Conservation (phyloP, 495 filamentous ascomycete genomes). For the Aspergillus wentii region DNA sequence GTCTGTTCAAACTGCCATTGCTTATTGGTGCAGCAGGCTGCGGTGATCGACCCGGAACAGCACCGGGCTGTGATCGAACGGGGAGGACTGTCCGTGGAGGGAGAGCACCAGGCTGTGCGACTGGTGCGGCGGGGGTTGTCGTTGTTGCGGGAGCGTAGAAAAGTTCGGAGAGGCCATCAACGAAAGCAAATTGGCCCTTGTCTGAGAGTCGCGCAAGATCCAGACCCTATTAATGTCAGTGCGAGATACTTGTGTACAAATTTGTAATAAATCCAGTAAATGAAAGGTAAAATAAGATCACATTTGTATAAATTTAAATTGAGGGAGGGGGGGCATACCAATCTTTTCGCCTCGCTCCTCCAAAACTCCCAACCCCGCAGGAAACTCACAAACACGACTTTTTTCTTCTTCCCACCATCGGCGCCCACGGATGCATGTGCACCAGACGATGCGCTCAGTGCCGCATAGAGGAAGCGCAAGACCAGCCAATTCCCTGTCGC, state of each 20-base stretch:
- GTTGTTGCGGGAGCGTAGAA: slow-evolving; percentile 29
- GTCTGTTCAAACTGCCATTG: slow-evolving; percentile 2
- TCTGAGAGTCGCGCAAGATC: slow-evolving; percentile 59
- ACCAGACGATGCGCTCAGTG: slow-evolving; percentile 31
- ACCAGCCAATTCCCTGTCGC: slow-evolving; percentile 73
- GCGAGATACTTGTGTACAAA: slow-evolving; percentile 2
- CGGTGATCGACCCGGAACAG: slow-evolving; percentile 23
- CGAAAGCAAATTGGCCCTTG: slow-evolving; percentile 58
- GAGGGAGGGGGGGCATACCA: slow-evolving; percentile 50
- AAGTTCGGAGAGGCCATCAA: slow-evolving; percentile 67
- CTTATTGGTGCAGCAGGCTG: slow-evolving; percentile 4
- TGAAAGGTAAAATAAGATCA: slow-evolving; percentile 7
- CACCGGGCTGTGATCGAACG: slow-evolving; percentile 23
- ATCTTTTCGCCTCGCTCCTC: slow-evolving; percentile 55
- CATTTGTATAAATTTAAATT: slow-evolving; percentile 4
- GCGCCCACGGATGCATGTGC: slow-evolving; percentile 15
- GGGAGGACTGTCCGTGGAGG: slow-evolving; percentile 28
- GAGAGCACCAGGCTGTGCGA: slow-evolving; percentile 5
- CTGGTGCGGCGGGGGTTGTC: slow-evolving; percentile 10
- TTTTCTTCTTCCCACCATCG: slow-evolving; percentile 25
- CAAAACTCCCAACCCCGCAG: slow-evolving; percentile 73
- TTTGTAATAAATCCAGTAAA: too few relatives aligned
- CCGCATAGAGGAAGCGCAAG: slow-evolving; percentile 56
- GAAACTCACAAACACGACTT: slow-evolving; percentile 77
- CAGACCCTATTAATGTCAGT: slow-evolving; percentile 46